A percentile compares a stretch with the other conserved stretches of the same genome.
Conservation (phyloP, 306 rosid genomes). For the Cicer chorassanicum region DNA sequence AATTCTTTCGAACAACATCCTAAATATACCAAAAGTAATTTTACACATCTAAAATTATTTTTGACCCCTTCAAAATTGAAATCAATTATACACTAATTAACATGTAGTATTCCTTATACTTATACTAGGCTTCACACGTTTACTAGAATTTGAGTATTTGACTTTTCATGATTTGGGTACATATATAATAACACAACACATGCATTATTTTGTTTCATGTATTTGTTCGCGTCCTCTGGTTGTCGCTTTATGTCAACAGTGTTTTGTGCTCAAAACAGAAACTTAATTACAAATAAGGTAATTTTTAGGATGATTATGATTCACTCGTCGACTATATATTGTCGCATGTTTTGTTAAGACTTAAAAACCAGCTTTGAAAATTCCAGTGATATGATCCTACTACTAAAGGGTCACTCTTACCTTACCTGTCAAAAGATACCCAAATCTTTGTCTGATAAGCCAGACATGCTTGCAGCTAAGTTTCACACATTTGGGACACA, state of each 20-base stretch:
- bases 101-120: no score
- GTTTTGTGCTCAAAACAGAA: conserved; percentile 22
- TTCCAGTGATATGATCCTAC: conserved; percentile 32
- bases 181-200: conserved; percentile 22
- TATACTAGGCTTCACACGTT: neutral
- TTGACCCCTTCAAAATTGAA: no score
- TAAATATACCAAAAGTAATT: no score
- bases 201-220: conserved; percentile 46
- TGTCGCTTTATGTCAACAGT: conserved; percentile 38
- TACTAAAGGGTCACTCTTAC: conserved; percentile 40
- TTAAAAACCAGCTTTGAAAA: conserved; percentile 5
- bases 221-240: conserved; percentile 37
- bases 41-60: no score
- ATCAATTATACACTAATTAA: no score
- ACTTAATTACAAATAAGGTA: conserved; percentile 40
- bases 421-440: conserved; percentile 70
- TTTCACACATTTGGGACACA: conserved; percentile 67
- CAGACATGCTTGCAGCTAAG: conserved; percentile 70
- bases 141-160: conserved; percentile 19
- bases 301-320: conserved; percentile 32
- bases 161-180: conserved; percentile 35
- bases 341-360: neutral
- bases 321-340: conserved; percentile 37
- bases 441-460: conserved; percentile 75
- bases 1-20: no score